Evolutionary conservation across 805 yeast genomes (phyloP).

Genomic region (Starmerella vitae): DNA sequence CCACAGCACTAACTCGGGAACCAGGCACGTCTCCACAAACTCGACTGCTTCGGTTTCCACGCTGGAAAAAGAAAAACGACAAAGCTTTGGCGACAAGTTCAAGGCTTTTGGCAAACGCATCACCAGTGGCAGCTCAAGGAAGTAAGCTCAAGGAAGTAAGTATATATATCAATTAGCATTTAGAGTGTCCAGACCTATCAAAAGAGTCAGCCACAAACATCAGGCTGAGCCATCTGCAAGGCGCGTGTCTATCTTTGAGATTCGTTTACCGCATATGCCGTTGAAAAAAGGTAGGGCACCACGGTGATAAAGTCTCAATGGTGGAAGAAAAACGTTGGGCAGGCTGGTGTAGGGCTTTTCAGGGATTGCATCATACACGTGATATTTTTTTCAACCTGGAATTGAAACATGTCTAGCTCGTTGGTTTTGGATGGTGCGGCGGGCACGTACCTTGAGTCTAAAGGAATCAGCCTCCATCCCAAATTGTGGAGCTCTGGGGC

Average conservation of each 20-base stretch:
- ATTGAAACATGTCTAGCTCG: conserved; percentile 1
- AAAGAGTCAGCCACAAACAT: conserved; percentile 6
- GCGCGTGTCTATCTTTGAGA: conserved; percentile 9
- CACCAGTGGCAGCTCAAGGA: conserved; percentile 12
- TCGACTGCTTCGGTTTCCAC: conserved; percentile 14
- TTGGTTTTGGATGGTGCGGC: conserved; percentile 46
- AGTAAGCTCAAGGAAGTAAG: neutral
- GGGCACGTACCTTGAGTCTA: conserved; percentile 47
- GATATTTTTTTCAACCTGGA: neutral
- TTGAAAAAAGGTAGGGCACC: neutral
- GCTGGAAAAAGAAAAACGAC: conserved; percentile 11
- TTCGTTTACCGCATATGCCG: conserved; percentile 19
- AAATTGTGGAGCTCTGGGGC: conserved; percentile 52
- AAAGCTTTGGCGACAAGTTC: conserved; percentile 20
- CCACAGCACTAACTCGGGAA: neutral
- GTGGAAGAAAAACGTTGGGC: too few relatives aligned
- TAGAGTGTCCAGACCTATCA: conserved; percentile 10
- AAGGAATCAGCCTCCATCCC: conserved; percentile 34
- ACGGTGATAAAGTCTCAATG: conserved; percentile 17
- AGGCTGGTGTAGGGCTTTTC: too few relatives aligned
- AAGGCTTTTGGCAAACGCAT: conserved; percentile 21
- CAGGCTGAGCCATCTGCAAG: conserved; percentile 7
- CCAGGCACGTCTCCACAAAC: conserved; percentile 9
- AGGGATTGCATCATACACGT: too few relatives aligned
- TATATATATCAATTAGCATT: neutral